Evolutionary conservation across 2,329 filamentous ascomycete genomes (phyloP).

Genomic region (Fusarium circinatum): DNA sequence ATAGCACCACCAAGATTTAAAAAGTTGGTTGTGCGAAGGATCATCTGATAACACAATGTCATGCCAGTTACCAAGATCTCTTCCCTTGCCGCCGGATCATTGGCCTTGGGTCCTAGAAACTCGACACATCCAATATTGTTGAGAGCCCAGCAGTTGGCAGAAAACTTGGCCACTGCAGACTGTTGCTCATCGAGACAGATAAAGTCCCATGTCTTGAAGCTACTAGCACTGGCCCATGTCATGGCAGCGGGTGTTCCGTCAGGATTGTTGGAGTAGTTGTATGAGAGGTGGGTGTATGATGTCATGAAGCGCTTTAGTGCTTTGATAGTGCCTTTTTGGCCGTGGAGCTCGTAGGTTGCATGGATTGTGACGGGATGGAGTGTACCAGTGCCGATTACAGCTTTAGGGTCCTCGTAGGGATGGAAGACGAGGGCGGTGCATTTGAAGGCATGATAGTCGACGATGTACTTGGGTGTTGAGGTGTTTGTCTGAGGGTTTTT

Average conservation of each 20-base stretch:
- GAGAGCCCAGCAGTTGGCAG: conserved; percentile 18
- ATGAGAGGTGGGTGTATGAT: conserved; percentile 37
- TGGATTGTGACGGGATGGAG: conserved; percentile 36
- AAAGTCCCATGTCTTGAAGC: conserved; percentile 40
- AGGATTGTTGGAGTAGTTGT: conserved; percentile 20
- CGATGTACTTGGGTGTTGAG: conserved; percentile 21
- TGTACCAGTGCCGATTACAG: conserved; percentile 23
- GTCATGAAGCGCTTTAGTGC: conserved; percentile 33
- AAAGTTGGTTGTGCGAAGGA: conserved; percentile 22
- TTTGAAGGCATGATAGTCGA: conserved; percentile 24
- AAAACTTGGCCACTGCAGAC: conserved; percentile 36
- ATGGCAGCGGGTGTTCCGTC: conserved; percentile 24
- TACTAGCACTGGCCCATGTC: conserved; percentile 28
- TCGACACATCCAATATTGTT: conserved; percentile 31
- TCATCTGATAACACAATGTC: conserved; percentile 35
- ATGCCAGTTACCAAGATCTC: conserved; percentile 33
- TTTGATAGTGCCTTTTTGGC: conserved; percentile 35
- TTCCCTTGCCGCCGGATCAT: conserved; percentile 15
- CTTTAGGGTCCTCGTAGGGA: background rate
- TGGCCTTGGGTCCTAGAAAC: conserved; percentile 34
- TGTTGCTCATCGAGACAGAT: conserved; percentile 34
- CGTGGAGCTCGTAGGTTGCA: conserved; percentile 35
- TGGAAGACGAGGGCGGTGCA: conserved; percentile 27
- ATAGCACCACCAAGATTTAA: conserved; percentile 29
- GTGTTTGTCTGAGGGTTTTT: background rate